Evolutionary conservation across 2,329 filamentous ascomycete species (phyloP).

Genomic region (Cladosporium sp.): DNA sequence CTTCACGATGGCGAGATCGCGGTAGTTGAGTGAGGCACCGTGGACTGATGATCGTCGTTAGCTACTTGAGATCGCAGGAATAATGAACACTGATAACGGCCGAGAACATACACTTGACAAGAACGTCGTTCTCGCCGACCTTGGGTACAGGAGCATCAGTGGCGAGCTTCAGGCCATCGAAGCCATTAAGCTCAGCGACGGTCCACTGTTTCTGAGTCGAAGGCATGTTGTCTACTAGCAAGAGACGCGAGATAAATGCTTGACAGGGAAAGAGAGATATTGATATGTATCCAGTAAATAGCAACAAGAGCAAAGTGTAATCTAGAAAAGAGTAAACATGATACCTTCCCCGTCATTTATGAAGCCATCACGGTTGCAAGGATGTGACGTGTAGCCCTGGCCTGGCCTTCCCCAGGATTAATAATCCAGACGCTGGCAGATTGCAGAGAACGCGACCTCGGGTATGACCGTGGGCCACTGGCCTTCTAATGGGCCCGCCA

Average conservation of each 20-base stretch:
- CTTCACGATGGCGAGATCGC: conserved; percentile 51
- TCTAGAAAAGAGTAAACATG: background rate
- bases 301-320: background rate
- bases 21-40: conserved; percentile 51
- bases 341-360: background rate
- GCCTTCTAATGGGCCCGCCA: background rate
- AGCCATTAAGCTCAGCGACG: conserved; percentile 54
- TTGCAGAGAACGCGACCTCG: background rate
- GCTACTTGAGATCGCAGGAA: background rate
- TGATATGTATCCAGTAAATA: background rate
- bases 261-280: background rate
- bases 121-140: conserved; percentile 68
- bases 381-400: conserved; percentile 5
- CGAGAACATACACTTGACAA: conserved; percentile 58
- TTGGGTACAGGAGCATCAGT: conserved; percentile 56
- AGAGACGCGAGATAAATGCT: background rate
- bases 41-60: conserved; percentile 40
- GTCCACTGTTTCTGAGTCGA: conserved; percentile 59
- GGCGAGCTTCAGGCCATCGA: conserved; percentile 61
- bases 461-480: background rate
- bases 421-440: background rate
- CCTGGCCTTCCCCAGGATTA: background rate
- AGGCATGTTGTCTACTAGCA: conserved; percentile 18
- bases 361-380: background rate
- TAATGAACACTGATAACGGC: background rate